phyloP scores from a whole-genome alignment of 2,329 filamentous ascomycete species.

The Amesomyces nigricolor region DNA sequence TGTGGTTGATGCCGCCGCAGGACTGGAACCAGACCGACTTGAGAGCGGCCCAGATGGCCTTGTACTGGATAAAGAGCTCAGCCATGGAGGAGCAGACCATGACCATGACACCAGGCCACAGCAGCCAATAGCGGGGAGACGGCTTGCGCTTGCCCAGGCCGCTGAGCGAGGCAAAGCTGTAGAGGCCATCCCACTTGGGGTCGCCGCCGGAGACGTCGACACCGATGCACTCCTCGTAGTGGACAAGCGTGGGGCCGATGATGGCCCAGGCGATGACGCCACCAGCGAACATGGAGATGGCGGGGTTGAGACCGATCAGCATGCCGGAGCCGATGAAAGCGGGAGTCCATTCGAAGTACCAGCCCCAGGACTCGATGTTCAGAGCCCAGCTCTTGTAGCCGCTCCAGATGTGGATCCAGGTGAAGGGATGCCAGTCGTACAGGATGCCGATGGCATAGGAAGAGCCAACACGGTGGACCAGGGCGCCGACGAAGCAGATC shows the following conservation, averaged over 20 bases:
- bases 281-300: constrained; percentile 52
- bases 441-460: constrained; percentile 54
- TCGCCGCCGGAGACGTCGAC: constrained; percentile 32
- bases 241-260: constrained; percentile 52
- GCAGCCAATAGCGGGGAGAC: constrained; percentile 37
- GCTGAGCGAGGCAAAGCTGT: constrained; percentile 33
- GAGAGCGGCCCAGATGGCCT: constrained; percentile 35
- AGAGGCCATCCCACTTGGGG: constrained; percentile 40
- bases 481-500: constrained; percentile 42
- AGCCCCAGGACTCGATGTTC: constrained; percentile 53
- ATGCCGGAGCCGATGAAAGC: constrained; percentile 55
- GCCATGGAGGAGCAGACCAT: constrained; percentile 38
- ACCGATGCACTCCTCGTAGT: constrained; percentile 45
- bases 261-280: constrained; percentile 50
- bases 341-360: constrained; percentile 52
- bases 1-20: constrained; percentile 38
- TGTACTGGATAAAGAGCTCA: constrained; percentile 37
- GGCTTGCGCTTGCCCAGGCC: constrained; percentile 32
- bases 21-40: constrained; percentile 44
- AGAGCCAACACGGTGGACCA: constrained; percentile 49
- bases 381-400: constrained; percentile 45
- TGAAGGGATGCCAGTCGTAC: constrained; percentile 52
- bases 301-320: constrained; percentile 53
- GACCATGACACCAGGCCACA: constrained; percentile 40
- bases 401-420: constrained; percentile 51